These are phyloP conservation scores for Spencermartinsiella europaea DNA, from an alignment of 805 yeast genomes.

Conservation along the genomic window DNA sequence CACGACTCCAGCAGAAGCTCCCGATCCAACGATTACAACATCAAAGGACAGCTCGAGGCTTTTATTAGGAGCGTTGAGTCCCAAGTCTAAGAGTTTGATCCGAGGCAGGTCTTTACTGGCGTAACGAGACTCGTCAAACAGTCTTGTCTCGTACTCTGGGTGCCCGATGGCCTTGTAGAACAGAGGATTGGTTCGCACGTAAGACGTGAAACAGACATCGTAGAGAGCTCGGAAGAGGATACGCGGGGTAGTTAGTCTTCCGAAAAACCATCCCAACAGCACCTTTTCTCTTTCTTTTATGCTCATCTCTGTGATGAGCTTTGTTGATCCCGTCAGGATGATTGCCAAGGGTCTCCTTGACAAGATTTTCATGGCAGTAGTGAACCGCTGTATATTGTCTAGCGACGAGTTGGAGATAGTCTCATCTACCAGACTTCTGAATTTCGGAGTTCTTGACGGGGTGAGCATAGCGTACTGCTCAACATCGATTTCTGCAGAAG, in stretches of 20 bases:
- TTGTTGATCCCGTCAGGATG: conserved; percentile 21
- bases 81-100: conserved; percentile 27
- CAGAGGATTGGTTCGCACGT: conserved; percentile 30
- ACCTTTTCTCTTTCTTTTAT: conserved; percentile 31
- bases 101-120: conserved; percentile 29
- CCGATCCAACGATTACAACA: conserved; percentile 43
- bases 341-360: conserved; percentile 21
- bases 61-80: conserved; percentile 7
- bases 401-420: conserved; percentile 3
- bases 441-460: conserved; percentile 10
- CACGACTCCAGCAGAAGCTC: conserved; percentile 50
- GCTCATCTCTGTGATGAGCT: conserved; percentile 25
- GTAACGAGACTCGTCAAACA: conserved; percentile 29
- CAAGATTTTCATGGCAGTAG: conserved; percentile 19
- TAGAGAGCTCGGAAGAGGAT: conserved; percentile 33
- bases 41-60: conserved; percentile 16
- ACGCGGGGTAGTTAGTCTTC: conserved; percentile 36
- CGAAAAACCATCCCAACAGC: conserved; percentile 38
- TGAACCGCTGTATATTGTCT: conserved; percentile 11
- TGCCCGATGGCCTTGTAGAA: conserved; percentile 37
- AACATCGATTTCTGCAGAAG: conserved; percentile 5
- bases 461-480: conserved; percentile 11
- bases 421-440: conserved; percentile 1
- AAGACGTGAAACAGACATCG: conserved; percentile 28
- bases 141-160: conserved; percentile 27